phyloP scores from a whole-genome alignment of 805 yeast species.

The Saccharomyces jurei region DNA sequence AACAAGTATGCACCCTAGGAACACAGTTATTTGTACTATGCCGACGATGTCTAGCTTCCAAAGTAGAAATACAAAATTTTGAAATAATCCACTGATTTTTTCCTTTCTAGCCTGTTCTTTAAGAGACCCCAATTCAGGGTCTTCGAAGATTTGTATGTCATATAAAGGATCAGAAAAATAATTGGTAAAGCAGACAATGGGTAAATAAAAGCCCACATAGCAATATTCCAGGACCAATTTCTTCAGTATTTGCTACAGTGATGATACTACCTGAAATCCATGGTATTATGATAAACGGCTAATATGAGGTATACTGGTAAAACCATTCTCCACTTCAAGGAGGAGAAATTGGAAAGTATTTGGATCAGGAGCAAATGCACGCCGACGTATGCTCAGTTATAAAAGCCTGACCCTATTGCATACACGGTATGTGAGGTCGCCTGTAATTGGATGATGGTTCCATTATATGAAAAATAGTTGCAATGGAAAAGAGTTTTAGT shows the following conservation, averaged over 20 bases:
- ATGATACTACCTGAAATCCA: slow-evolving; percentile 53
- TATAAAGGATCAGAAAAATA: slow-evolving; percentile 34
- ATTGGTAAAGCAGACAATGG: slow-evolving; percentile 42
- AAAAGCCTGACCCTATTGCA: slow-evolving; percentile 57
- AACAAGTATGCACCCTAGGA: slow-evolving; percentile 47
- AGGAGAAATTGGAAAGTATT: slow-evolving; percentile 49
- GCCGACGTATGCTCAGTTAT: slow-evolving; percentile 49
- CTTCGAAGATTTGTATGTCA: slow-evolving; percentile 34
- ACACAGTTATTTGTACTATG: slow-evolving; percentile 40
- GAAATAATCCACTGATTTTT: too few species aligned
- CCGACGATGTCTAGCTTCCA: slow-evolving; percentile 57
- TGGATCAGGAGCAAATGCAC: slow-evolving; percentile 44
- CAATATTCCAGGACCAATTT: slow-evolving; percentile 43
- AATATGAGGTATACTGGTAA: slow-evolving; percentile 47
- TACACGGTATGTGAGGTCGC: slow-evolving; percentile 48
- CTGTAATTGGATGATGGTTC: slow-evolving; percentile 57
- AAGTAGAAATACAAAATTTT: slow-evolving; percentile 27
- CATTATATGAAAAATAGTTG: slow-evolving; percentile 48
- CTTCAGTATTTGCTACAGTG: slow-evolving; percentile 12
- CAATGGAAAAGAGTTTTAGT: slow-evolving; percentile 39
- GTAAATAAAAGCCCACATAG: slow-evolving; percentile 48
- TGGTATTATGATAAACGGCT: slow-evolving; percentile 57
- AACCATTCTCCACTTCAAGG: slow-evolving; percentile 51
- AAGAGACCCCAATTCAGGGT: slow-evolving; percentile 35
- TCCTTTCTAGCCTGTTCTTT: slow-evolving; percentile 13